Percentiles rank a stretch among this genome's conserved stretches.
These are phyloP conservation scores for Trichomonascus vanleenenianus DNA, from an alignment of 805 yeast genomes.

Conservation along the genomic window DNA sequence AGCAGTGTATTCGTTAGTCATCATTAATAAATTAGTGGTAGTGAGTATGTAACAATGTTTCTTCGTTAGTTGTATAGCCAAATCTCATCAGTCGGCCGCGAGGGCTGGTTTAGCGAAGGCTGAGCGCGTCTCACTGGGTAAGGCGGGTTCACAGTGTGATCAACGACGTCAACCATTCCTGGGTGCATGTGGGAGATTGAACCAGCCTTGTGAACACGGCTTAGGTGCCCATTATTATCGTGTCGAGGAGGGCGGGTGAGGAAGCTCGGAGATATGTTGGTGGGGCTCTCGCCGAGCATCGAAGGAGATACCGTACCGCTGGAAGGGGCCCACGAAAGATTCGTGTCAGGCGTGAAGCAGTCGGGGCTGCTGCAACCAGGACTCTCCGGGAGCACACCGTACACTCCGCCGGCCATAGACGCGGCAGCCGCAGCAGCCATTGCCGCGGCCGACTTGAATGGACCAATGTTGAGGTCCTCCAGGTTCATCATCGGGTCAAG, in stretches of 20 bases:
- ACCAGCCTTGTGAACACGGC: constrained; percentile 10
- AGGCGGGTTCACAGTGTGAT: too few species aligned
- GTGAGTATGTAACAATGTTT: too few species aligned
- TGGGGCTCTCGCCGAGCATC: constrained; percentile 3
- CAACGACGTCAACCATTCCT: too few species aligned
- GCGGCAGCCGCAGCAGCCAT: constrained; percentile 17
- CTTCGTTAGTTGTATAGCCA: too few species aligned
- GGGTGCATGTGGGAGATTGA: constrained; percentile 1
- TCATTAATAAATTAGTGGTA: too few species aligned
- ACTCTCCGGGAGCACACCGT: not conserved
- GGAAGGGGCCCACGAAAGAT: constrained; percentile 3
- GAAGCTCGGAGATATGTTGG: too few species aligned
- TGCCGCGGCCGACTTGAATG: constrained; percentile 11
- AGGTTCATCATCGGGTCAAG: not conserved
- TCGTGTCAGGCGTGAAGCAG: constrained; percentile 2
- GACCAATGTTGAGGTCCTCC: constrained; percentile 9
- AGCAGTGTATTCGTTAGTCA: too few species aligned
- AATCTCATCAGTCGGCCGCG: too few species aligned
- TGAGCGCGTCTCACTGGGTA: too few species aligned
- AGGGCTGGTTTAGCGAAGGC: too few species aligned
- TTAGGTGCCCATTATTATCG: constrained; percentile 2
- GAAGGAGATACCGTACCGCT: constrained; percentile 15
- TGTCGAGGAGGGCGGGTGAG: too few species aligned
- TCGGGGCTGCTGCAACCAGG: constrained; percentile 5
- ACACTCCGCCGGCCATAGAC: constrained; percentile 8